Conservation (phyloP, 345 rosid genomes). For the Hibiscus mutabilis region DNA sequence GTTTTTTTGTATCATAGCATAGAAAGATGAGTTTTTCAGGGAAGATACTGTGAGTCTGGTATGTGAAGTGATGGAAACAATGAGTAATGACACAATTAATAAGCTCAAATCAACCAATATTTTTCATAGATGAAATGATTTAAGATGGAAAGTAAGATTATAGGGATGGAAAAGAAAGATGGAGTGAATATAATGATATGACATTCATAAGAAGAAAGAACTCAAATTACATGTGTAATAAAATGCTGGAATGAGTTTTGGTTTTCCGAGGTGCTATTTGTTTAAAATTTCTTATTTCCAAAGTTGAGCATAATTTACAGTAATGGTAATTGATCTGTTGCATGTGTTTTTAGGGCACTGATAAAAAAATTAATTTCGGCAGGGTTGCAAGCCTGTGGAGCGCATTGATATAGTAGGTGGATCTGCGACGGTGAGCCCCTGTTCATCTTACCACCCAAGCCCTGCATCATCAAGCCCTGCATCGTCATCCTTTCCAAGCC, state of each 20-base stretch:
- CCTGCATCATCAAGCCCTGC: slow-evolving; percentile 79
- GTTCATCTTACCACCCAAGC: slow-evolving; percentile 79
- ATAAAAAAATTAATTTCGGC: slow-evolving; percentile 9
- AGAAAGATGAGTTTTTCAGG: not conserved
- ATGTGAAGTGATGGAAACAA: not conserved
- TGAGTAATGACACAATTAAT: not conserved
- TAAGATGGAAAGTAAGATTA: not conserved
- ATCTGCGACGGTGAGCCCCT: slow-evolving; percentile 72
- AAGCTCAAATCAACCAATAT: too few relatives aligned
- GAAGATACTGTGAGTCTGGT: not conserved
- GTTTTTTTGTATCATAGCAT: not conserved
- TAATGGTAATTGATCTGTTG: not conserved
- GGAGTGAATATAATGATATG: not conserved
- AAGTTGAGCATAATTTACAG: not conserved
- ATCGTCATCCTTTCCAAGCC: slow-evolving; percentile 89
- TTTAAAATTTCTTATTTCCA: not conserved
- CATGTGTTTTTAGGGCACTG: not conserved
- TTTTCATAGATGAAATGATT: not conserved
- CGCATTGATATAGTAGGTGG: slow-evolving; percentile 62
- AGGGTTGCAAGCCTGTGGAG: slow-evolving; percentile 93
- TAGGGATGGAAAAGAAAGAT: not conserved
- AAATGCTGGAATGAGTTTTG: not conserved
- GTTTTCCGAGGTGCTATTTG: not conserved
- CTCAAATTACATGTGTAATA: not conserved
- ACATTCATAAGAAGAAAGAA: not conserved